Evolutionary conservation across 148 eudicot species (phyloP), one percentile per base, ranked within the genome.

Genomic region (Linanthus parryae): DNA sequence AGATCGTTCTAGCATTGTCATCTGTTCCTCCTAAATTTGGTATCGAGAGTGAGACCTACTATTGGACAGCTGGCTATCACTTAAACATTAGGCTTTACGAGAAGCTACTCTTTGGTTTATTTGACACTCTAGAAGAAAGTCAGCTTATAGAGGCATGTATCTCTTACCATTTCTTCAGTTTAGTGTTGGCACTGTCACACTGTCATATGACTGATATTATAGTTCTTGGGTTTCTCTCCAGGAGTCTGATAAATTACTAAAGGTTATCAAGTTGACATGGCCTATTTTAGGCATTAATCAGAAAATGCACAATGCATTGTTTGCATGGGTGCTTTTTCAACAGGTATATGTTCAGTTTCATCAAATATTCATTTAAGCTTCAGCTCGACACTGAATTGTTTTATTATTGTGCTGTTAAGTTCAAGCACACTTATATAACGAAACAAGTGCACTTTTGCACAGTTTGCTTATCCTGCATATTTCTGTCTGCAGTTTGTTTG

Each of bases 91-190:
- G 86, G 38, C 80, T 91, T 51, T 91, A 91, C 59, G 94, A 83
- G 74, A 83, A 74, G 53, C 66, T 91, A 50, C 74, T 91, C 28
- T 69, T 57, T 70, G 70, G 81, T 28, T 46, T 91, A 41, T 91
- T 91, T 73, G 97, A 91, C 56, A 81, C 80, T 53, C 76, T 90
- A 59, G 97, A 90, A 54, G 97, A 90, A 54, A 78, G 88, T 49
- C 85, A 85, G 51, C 68, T 90, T 23, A 52, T 90, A 59, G 71
- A 54, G 88, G 97, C 82, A 61, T 42, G n/a, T 27, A 25, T 29
- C 63, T 63, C 16, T 45, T 7, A 19, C 1, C 7, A 41, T 28
- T 2, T 37, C 53, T 55, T 35, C 36, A 48, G 14, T 44, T 42
- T n/a, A 21, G 21, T 52, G 14, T 62, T 39, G 34, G 25, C n/a